Evolutionary conservation across 306 rosid species (phyloP).

Genomic region (Begonia peltatifolia): DNA sequence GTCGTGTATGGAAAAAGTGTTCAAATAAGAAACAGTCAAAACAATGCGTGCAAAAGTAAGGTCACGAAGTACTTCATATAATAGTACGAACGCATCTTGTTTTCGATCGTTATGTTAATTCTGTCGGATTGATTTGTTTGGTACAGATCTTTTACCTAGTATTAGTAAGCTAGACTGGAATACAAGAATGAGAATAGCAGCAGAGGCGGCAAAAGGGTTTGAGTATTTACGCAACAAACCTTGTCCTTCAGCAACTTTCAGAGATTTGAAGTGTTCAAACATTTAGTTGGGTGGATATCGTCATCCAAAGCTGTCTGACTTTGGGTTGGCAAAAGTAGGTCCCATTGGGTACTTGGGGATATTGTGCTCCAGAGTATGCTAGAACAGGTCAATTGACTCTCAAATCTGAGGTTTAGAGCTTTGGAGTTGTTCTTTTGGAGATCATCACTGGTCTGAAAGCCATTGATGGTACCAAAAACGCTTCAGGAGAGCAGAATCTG

Average conservation of each 20-base stretch:
- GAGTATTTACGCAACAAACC: conserved; percentile 84
- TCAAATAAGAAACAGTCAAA: no score
- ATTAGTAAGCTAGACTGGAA: conserved; percentile 70
- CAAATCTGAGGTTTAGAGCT: conserved; percentile 89
- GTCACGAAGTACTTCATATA: no score
- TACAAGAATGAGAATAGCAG: conserved; percentile 81
- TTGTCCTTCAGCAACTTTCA: conserved; percentile 77
- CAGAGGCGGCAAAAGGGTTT: conserved; percentile 83
- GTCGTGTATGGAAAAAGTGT: no score
- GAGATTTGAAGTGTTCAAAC: conserved; percentile 87
- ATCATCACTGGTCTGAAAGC: conserved; percentile 89
- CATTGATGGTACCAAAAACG: conserved; percentile 57
- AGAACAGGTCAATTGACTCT: conserved; percentile 83
- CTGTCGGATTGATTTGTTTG: background rate
- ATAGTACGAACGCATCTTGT: no score
- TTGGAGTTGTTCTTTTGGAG: conserved; percentile 90
- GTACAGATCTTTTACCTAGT: conserved; percentile 59
- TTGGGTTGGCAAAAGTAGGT: conserved; percentile 89
- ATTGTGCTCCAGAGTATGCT: conserved; percentile 93
- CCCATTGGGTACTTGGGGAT: conserved; percentile 94
- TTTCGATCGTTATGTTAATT: no score
- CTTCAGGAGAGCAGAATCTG: conserved; percentile 76
- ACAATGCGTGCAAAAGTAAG: no score
- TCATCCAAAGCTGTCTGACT: conserved; percentile 82
- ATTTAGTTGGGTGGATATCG: conserved; percentile 76